Conservation (phyloP, 208 protist species). For the Wallacemonas sp. region DNA sequence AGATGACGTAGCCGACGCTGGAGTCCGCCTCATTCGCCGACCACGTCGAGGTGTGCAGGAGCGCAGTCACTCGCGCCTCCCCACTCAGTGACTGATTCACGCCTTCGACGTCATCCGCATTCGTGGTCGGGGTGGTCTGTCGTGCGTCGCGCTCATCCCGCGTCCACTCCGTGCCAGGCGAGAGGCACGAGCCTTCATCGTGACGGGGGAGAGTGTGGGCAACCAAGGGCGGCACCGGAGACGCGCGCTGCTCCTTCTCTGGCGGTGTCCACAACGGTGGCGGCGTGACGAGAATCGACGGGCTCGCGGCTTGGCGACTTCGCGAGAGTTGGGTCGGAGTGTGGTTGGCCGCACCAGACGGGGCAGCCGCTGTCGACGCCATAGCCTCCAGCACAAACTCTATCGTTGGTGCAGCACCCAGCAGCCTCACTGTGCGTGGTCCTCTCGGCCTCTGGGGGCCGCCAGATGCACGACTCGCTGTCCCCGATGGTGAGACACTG, state of each 20-base stretch:
- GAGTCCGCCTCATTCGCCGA: conserved; percentile 5
- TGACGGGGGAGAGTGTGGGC: background rate
- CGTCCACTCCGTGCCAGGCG: too few species aligned
- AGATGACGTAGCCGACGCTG: conserved; percentile 7
- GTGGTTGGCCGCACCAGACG: background rate
- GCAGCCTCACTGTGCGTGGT: background rate
- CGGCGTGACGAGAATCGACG: background rate
- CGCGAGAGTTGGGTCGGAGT: background rate
- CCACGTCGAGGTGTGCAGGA: conserved; percentile 10
- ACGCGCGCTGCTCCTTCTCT: background rate
- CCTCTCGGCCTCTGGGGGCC: background rate
- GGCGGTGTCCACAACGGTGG: background rate
- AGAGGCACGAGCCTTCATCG: background rate
- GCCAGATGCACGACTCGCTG: too few species aligned
- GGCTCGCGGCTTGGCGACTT: background rate
- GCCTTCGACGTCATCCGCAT: background rate
- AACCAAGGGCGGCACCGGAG: conserved; percentile 1
- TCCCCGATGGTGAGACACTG: too few species aligned
- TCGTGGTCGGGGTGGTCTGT: too few species aligned
- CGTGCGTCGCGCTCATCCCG: too few species aligned
- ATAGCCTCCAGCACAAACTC: background rate
- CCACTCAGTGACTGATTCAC: background rate
- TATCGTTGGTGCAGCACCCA: background rate
- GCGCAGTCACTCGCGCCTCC: background rate
- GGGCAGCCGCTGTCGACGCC: background rate